Evolutionary conservation across 2,329 filamentous ascomycete genomes (phyloP).

Genomic region (Colletotrichum gloeosporioides): DNA sequence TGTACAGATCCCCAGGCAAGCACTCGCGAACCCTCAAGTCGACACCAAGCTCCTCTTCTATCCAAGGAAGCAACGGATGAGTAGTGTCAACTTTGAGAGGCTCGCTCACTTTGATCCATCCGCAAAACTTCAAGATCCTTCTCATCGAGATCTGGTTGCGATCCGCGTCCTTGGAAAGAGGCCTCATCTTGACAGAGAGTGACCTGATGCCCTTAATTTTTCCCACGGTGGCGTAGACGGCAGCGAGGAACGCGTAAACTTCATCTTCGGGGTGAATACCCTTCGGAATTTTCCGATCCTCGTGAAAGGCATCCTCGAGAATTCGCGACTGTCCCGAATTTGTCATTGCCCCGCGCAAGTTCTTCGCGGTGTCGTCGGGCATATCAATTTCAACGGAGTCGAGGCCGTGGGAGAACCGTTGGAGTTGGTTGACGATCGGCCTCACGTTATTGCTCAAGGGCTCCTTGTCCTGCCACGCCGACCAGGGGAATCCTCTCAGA

Average conservation of each 20-base stretch:
- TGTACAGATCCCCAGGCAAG: not conserved
- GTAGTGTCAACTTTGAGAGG: not conserved
- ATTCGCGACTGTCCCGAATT: not conserved
- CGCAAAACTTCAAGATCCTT: not conserved
- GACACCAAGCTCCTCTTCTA: not conserved
- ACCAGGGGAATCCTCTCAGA: not conserved
- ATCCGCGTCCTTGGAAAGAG: not conserved
- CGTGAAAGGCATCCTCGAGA: not conserved
- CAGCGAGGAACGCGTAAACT: not conserved
- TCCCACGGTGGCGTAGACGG: not conserved
- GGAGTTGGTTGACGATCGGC: not conserved
- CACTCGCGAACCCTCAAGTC: not conserved
- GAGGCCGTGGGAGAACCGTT: not conserved
- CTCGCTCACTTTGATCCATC: not conserved
- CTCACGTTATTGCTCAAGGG: not conserved
- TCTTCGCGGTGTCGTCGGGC: not conserved
- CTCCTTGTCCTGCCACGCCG: not conserved
- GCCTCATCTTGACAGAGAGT: not conserved
- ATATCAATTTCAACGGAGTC: not conserved
- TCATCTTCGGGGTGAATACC: not conserved
- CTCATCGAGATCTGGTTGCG: not conserved
- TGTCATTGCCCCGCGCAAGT: not conserved
- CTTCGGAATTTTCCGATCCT: not conserved
- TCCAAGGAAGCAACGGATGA: not conserved
- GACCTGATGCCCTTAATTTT: not conserved